Base-by-base conservation (phyloP, 495 filamentous ascomycete genomes). In the Rhypophila decipiens region DNA sequence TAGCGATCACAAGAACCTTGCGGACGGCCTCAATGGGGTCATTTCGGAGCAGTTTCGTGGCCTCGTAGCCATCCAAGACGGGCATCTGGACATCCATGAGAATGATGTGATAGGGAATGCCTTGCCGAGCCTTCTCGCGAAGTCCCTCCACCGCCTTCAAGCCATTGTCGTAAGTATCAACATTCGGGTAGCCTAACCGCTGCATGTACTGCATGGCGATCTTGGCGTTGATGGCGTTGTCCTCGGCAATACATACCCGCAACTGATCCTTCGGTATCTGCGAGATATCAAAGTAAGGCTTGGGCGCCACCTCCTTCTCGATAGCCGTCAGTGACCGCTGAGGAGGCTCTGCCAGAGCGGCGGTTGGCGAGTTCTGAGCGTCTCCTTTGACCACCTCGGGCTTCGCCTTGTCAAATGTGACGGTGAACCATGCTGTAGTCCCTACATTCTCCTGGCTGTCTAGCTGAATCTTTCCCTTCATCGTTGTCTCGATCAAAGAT, bases 11-110 rank as follows among this genome's bases (percentile, higher is more conserved):
- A 10, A 96, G 72, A 0, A 90, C 78, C 36, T 84, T 78, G 35
- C 85, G 77, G 2, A 96, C 87, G 4, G 75, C 74, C 1, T 85
- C 80, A 39, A 88, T 80, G 0, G 77, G 64, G 64, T 95, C 87
- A 38, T 78, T 76, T 3, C 90, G 81, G 37, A 96, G 79, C 41
- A 86, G 74, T 42, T 84, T 83, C 0, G 90, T 95, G 10, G 88
- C 88, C 59, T 94, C 86, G 65, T 95, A 96, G n/a, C 90, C 90
- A 59, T 95, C 90, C 1, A 95, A 76, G 5, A 90, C 81, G 1
- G 90, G 90, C 90, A 96, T 96, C 69, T 95, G 89, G 24, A 91
- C 87, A 62, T 96, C 90, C 90, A 96, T 95, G 22, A 96, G 73
- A 17, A 95, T 85, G 20, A 96, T 76, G 57, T 86, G 82, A 58